Evolutionary conservation across 1,284 basidiomycete species (phyloP).

Genomic region (Trichosporon sp.): DNA sequence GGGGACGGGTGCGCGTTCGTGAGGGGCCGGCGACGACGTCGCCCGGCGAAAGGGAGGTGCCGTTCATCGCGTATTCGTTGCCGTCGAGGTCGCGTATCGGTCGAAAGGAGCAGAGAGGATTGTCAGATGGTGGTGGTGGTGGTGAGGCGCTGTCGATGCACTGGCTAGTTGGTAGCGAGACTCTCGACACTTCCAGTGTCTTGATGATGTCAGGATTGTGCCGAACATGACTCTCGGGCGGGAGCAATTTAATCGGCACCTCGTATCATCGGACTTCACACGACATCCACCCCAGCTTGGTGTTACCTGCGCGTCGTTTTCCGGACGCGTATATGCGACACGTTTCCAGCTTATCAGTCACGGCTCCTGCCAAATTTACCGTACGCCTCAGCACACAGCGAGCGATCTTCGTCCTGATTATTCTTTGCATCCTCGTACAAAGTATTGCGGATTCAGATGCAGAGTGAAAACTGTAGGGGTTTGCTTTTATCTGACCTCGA

Average conservation of each 20-base stretch:
- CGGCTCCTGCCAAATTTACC: not conserved
- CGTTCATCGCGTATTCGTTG: not conserved
- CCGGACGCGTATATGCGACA: not conserved
- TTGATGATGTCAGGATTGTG: conserved; percentile 1
- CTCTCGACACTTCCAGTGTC: not conserved
- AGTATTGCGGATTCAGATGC: conserved; percentile 3
- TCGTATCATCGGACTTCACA: not conserved
- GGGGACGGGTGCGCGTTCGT: not conserved
- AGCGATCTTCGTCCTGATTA: not conserved
- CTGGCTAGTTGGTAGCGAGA: too few species aligned
- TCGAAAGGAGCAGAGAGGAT: too few species aligned
- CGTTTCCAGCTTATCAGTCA: not conserved
- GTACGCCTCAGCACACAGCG: not conserved
- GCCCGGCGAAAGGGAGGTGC: not conserved
- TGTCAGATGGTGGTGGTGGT: too few species aligned
- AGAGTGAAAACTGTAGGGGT: conserved; percentile 11
- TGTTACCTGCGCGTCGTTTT: not conserved
- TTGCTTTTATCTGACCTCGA: conserved; percentile 3
- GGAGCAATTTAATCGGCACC: not conserved
- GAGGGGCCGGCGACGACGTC: not conserved
- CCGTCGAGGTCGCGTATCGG: too few species aligned
- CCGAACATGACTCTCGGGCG: not conserved
- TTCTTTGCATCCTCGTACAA: conserved; percentile 11
- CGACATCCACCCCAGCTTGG: not conserved
- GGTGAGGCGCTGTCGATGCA: too few species aligned